Percentiles rank a stretch among this genome's conserved stretches.
These are phyloP conservation scores for Nothomitra cinnamomea DNA, from an alignment of 2,329 filamentous ascomycete genomes.

Conservation along the genomic window DNA sequence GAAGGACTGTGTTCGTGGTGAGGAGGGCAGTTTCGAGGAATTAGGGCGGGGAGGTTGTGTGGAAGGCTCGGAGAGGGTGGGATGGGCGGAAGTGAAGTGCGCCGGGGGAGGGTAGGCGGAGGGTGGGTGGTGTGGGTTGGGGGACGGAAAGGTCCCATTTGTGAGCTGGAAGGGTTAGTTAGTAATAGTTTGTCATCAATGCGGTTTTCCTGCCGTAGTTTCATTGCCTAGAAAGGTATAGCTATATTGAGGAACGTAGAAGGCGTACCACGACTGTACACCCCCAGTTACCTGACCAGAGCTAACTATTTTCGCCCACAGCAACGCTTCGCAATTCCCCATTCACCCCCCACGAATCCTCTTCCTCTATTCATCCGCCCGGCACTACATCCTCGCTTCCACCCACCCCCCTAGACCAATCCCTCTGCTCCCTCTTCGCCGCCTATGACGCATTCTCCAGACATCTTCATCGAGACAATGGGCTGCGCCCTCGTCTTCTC, in stretches of 20 bases:
- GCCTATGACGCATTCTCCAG: constrained; percentile 90
- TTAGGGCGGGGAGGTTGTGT: constrained; percentile 27
- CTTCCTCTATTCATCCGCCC: constrained; percentile 81
- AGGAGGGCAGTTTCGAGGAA: constrained; percentile 27
- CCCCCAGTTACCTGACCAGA: background rate
- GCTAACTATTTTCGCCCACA: constrained; percentile 21
- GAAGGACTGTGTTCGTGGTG: constrained; percentile 28
- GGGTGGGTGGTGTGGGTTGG: constrained; percentile 66
- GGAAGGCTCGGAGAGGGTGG: constrained; percentile 29
- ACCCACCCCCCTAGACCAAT: constrained; percentile 86
- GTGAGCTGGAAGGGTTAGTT: constrained; percentile 84
- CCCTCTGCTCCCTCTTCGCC: constrained; percentile 69
- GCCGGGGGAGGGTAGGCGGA: background rate
- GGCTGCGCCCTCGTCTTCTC: constrained; percentile 86
- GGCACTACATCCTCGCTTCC: constrained; percentile 68
- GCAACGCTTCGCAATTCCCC: constrained; percentile 80
- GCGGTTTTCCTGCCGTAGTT: constrained; percentile 97
- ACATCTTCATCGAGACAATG: constrained; percentile 96
- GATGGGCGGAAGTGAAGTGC: constrained; percentile 6
- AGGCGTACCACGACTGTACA: constrained; percentile 21
- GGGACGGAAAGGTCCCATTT: too few relatives aligned
- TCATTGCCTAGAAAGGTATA: constrained; percentile 67
- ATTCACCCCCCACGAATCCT: constrained; percentile 68
- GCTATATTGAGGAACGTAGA: constrained; percentile 63
- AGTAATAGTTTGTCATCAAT: constrained; percentile 75